Percentiles rank a stretch among this genome's conserved stretches.
Evolutionary conservation across 169 alveolate genomes (phyloP).

Genomic region (Cryptosporidium meleagridis): DNA sequence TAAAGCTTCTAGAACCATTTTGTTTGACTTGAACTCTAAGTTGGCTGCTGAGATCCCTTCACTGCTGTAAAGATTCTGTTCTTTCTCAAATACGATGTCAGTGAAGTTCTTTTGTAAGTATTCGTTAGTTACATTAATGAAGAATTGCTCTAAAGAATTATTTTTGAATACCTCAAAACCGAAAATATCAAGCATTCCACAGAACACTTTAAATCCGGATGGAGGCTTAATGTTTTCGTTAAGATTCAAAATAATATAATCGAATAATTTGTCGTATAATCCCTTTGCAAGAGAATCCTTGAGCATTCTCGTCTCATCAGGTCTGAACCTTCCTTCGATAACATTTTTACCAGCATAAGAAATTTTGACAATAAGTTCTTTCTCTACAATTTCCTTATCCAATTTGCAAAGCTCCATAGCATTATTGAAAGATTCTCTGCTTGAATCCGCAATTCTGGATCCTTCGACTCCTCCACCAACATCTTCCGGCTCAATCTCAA

Average conservation of each 20-base stretch:
- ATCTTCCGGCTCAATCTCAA: conserved; percentile 88
- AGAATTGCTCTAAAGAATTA: conserved; percentile 95
- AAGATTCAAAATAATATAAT: conserved; percentile 94
- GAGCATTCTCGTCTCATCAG: conserved; percentile 87
- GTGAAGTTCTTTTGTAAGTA: conserved; percentile 94
- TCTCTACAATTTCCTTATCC: conserved; percentile 81
- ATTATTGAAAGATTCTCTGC: conserved; percentile 77
- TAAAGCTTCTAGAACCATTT: conserved; percentile 73
- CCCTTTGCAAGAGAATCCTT: conserved; percentile 92
- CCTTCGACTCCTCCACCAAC: conserved; percentile 90
- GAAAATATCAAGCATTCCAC: conserved; percentile 96
- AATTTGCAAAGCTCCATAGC: conserved; percentile 87
- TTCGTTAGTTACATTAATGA: conserved; percentile 96
- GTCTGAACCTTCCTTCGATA: conserved; percentile 89
- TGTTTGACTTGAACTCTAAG: conserved; percentile 85
- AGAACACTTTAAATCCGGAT: conserved; percentile 85
- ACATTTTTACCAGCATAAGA: conserved; percentile 83
- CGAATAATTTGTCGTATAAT: conserved; percentile 94
- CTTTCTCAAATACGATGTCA: conserved; percentile 95
- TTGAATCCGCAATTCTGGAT: conserved; percentile 83
- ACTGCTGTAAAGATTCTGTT: conserved; percentile 81
- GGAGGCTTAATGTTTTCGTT: conserved; percentile 92
- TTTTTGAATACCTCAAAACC: conserved; percentile 96
- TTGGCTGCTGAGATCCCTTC: conserved; percentile 89
- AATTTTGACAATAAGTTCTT: conserved; percentile 84